Evolutionary conservation across 2,329 filamentous ascomycete genomes (phyloP).

Genomic region (Trichoderma koningii): DNA sequence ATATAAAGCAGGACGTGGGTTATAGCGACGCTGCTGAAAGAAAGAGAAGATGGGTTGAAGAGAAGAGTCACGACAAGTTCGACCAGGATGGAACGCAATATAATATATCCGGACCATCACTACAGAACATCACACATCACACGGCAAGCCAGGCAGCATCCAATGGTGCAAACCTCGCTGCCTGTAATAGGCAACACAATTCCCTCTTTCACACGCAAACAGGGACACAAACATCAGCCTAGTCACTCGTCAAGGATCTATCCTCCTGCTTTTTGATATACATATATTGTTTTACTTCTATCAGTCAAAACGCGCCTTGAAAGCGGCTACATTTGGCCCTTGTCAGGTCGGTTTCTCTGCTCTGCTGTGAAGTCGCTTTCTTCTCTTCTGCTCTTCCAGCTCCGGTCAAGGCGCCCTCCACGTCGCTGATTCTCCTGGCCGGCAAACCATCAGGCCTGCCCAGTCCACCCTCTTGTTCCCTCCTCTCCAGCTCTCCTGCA

Average conservation of each 20-base stretch:
- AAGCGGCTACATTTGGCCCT: constrained; percentile 12
- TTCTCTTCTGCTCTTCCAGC: not conserved
- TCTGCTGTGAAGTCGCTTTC: not conserved
- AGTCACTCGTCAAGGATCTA: not conserved
- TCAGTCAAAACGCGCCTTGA: constrained; percentile 8
- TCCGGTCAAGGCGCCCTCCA: constrained; percentile 7
- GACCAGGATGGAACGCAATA: constrained; percentile 1
- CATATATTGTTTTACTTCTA: constrained; percentile 17
- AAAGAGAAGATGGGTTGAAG: too few relatives aligned
- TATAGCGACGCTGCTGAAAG: too few relatives aligned
- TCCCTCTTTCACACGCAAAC: not conserved
- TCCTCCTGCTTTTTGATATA: not conserved
- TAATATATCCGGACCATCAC: constrained; percentile 17
- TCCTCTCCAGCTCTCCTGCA: constrained; percentile 16
- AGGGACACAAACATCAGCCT: too few relatives aligned
- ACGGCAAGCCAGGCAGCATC: not conserved
- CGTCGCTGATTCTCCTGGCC: not conserved
- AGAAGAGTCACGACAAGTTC: not conserved
- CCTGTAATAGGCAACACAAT: constrained; percentile 13
- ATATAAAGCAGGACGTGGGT: too few relatives aligned
- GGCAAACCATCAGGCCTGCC: constrained; percentile 7
- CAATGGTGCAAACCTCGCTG: not conserved
- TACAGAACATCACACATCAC: too few relatives aligned
- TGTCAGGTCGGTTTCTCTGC: not conserved
- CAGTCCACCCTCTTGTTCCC: constrained; percentile 15